Evolutionary conservation across 805 yeast genomes (phyloP).

Genomic region (Cyberlindnera sargentensis): DNA sequence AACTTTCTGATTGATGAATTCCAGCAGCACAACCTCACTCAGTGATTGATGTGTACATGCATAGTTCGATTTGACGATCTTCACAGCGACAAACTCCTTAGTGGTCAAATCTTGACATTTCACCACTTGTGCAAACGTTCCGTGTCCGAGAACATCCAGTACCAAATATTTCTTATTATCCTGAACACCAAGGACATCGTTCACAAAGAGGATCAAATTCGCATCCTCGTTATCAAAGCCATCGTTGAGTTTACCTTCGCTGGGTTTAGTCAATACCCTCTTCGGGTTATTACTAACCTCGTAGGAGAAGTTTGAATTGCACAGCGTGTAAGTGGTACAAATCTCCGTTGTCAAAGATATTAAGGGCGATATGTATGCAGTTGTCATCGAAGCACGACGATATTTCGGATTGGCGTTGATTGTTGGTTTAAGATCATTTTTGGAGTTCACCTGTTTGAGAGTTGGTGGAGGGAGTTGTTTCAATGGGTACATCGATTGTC

Average conservation of each 20-base stretch:
- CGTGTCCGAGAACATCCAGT: conserved; percentile 87
- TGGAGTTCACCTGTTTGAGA: conserved; percentile 34
- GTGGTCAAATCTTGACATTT: conserved; percentile 67
- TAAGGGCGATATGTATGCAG: conserved; percentile 68
- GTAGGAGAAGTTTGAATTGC: conserved; percentile 81
- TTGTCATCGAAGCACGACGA: conserved; percentile 60
- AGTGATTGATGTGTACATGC: conserved; percentile 88
- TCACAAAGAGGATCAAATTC: conserved; percentile 89
- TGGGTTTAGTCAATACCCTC: conserved; percentile 87
- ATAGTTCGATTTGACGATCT: conserved; percentile 87
- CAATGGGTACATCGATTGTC: conserved; percentile 12
- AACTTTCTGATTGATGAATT: conserved; percentile 64
- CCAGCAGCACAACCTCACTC: conserved; percentile 83
- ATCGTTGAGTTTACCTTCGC: conserved; percentile 71
- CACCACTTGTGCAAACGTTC: conserved; percentile 97
- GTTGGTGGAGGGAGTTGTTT: conserved; percentile 40
- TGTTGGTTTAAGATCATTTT: conserved; percentile 53
- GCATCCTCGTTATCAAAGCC: conserved; percentile 85
- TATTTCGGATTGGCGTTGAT: conserved; percentile 59
- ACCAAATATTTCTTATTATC: conserved; percentile 85
- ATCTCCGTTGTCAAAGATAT: conserved; percentile 72
- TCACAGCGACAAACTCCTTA: conserved; percentile 88
- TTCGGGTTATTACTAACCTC: conserved; percentile 82
- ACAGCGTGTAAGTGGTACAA: conserved; percentile 73
- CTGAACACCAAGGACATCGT: conserved; percentile 83